A percentile compares a stretch with the other conserved stretches of the same genome.
phyloP scores from a whole-genome alignment of 495 filamentous ascomycete genomes.

The Xylaria flabelliformis region DNA sequence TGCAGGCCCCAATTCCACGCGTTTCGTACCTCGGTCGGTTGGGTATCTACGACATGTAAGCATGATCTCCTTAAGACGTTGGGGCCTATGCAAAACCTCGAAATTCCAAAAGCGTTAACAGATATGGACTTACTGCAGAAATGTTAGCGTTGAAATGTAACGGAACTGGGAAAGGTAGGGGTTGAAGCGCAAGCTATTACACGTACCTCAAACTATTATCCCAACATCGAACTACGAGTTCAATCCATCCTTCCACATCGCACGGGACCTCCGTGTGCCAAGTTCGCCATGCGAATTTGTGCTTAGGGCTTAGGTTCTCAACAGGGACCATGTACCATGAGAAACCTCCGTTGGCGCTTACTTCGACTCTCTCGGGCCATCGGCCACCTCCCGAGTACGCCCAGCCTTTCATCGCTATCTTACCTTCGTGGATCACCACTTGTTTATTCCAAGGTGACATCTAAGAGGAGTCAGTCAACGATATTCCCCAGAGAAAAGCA shows the following conservation, averaged over 20 bases:
- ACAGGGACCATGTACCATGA: conserved; percentile 63
- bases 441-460: conserved; percentile 61
- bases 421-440: conserved; percentile 60
- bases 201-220: conserved; percentile 59
- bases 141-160: neutral
- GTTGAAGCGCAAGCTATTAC: neutral
- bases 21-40: conserved; percentile 41
- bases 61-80: neutral
- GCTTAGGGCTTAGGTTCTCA: conserved; percentile 59
- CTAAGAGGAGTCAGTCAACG: neutral
- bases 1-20: conserved; percentile 68
- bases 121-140: conserved; percentile 10
- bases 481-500: neutral
- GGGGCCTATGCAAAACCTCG: neutral
- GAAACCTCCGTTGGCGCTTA: conserved; percentile 62
- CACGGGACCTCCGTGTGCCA: conserved; percentile 62
- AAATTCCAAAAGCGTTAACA: neutral
- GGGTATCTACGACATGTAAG: conserved; percentile 42
- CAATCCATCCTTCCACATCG: conserved; percentile 66
- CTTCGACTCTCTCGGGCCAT: conserved; percentile 65
- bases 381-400: conserved; percentile 65
- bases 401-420: conserved; percentile 61
- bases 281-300: conserved; percentile 60
- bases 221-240: conserved; percentile 63
- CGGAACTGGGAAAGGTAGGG: neutral